phyloP scores from a whole-genome alignment of 441 rosid genomes.

The Manihot esculenta region DNA sequence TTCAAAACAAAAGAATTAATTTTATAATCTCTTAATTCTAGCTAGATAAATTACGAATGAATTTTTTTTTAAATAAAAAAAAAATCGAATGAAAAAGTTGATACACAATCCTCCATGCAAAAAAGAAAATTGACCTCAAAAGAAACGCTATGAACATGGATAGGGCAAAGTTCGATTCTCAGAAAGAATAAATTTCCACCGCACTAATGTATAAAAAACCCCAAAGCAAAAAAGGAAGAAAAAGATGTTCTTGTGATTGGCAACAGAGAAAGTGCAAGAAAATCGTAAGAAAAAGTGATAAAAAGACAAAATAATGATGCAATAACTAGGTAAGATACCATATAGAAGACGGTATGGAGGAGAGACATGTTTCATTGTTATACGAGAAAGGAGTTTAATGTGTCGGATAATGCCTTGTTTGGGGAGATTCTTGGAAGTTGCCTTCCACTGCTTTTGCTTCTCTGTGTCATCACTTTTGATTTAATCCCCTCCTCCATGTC shows the following conservation, averaged over 20 bases:
- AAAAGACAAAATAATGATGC: not conserved
- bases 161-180: too few relatives aligned
- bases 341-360: constrained; percentile 21
- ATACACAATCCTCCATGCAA: not conserved
- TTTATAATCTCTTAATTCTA: too few relatives aligned
- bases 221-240: not conserved
- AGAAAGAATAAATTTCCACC: not conserved
- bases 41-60: too few relatives aligned
- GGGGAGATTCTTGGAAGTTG: constrained; percentile 37
- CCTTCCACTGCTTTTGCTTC: constrained; percentile 19
- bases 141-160: not conserved
- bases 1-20: too few relatives aligned
- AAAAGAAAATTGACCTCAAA: not conserved
- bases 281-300: not conserved
- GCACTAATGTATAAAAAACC: too few relatives aligned
- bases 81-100: too few relatives aligned
- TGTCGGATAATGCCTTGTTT: constrained; percentile 20
- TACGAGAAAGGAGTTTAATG: constrained; percentile 11
- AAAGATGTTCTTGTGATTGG: constrained; percentile 1
- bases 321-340: not conserved
- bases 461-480: constrained; percentile 20
- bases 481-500: constrained; percentile 9
- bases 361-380: constrained; percentile 30
- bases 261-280: not conserved
- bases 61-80: too few relatives aligned